phyloP scores from a whole-genome alignment of 148 eudicot genomes.

The Fagopyrum tataricum region DNA sequence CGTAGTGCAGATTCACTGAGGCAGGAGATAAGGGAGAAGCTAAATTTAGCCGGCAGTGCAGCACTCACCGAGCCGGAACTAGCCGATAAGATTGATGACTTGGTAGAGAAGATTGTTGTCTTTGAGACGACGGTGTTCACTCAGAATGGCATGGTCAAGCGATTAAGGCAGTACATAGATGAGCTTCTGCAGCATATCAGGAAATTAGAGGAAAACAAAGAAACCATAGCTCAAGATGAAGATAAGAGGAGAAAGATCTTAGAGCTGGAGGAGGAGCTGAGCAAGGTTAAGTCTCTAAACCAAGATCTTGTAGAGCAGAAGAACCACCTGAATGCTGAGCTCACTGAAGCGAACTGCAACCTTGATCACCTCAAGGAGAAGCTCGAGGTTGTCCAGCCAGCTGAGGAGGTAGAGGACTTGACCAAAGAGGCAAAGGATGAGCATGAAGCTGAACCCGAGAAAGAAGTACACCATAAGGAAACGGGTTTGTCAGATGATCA shows the following conservation, averaged over 20 bases:
- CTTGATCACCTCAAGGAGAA: slow-evolving; percentile 54
- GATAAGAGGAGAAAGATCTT: slow-evolving; percentile 30
- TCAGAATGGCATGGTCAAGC: slow-evolving; percentile 48
- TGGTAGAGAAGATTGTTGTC: slow-evolving; percentile 51
- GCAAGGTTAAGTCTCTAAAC: slow-evolving; percentile 35
- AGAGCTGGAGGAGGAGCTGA: slow-evolving; percentile 53
- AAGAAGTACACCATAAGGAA: slow-evolving; percentile 24
- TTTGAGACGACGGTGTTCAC: slow-evolving; percentile 53
- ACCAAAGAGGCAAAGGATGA: slow-evolving; percentile 21
- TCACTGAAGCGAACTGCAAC: slow-evolving; percentile 42
- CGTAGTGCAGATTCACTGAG: slow-evolving; percentile 21
- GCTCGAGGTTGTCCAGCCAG: slow-evolving; percentile 42
- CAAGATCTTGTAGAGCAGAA: slow-evolving; percentile 30
- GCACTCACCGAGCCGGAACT: slow-evolving; percentile 51
- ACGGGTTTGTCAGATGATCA: slow-evolving; percentile 2
- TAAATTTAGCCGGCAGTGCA: slow-evolving; percentile 23
- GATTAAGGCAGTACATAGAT: slow-evolving; percentile 42
- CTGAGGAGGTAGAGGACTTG: slow-evolving; percentile 29
- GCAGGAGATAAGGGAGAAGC: slow-evolving; percentile 35
- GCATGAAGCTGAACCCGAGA: slow-evolving; percentile 20
- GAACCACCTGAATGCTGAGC: slow-evolving; percentile 26
- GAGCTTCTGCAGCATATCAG: slow-evolving; percentile 41
- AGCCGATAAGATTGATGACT: slow-evolving; percentile 67
- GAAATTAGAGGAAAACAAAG: slow-evolving; percentile 45
- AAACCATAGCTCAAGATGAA: slow-evolving; percentile 23